A percentile compares a stretch with the other conserved stretches of the same genome.
Evolutionary conservation across 768 basidiomycete species (phyloP).

Genomic region (Lactarius quietus): DNA sequence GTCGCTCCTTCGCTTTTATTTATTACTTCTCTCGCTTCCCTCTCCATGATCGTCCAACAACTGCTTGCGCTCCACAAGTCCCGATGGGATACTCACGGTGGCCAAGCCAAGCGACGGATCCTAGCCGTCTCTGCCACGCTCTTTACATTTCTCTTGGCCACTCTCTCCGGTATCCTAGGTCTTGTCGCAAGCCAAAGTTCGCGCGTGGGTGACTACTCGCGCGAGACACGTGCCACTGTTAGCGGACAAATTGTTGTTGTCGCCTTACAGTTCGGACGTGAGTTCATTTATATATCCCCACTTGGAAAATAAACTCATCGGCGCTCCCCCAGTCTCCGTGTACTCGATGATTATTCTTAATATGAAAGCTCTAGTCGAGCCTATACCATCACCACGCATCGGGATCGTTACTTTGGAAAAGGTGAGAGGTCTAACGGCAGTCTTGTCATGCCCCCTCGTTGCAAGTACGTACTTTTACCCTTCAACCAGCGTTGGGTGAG

Average conservation of each 20-base stretch:
- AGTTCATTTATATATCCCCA: background rate
- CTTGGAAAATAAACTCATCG: background rate
- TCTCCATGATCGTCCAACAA: conserved; percentile 10
- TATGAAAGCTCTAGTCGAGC: conserved; percentile 18
- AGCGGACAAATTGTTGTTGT: conserved; percentile 11
- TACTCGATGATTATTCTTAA: conserved; percentile 20
- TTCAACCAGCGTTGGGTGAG: background rate
- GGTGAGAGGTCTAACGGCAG: conserved; percentile 10
- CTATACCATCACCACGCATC: conserved; percentile 8
- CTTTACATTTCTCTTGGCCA: conserved; percentile 12
- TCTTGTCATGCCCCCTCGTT: conserved; percentile 16
- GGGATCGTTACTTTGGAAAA: conserved; percentile 4
- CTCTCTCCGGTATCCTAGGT: conserved; percentile 13
- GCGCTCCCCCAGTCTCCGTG: conserved; percentile 11
- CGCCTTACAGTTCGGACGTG: conserved; percentile 18
- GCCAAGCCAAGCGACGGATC: conserved; percentile 15
- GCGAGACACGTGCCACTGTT: conserved; percentile 1
- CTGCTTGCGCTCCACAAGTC: conserved; percentile 10
- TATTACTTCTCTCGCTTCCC: conserved; percentile 11
- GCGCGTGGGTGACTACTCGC: conserved; percentile 6
- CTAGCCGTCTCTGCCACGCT: conserved; percentile 5
- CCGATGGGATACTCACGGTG: conserved; percentile 12
- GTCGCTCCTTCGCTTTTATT: conserved; percentile 23
- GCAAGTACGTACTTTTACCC: background rate
- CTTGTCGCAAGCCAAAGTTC: conserved; percentile 7